phyloP scores from a whole-genome alignment of 805 yeast genomes.

The Wickerhamiella azyma region DNA sequence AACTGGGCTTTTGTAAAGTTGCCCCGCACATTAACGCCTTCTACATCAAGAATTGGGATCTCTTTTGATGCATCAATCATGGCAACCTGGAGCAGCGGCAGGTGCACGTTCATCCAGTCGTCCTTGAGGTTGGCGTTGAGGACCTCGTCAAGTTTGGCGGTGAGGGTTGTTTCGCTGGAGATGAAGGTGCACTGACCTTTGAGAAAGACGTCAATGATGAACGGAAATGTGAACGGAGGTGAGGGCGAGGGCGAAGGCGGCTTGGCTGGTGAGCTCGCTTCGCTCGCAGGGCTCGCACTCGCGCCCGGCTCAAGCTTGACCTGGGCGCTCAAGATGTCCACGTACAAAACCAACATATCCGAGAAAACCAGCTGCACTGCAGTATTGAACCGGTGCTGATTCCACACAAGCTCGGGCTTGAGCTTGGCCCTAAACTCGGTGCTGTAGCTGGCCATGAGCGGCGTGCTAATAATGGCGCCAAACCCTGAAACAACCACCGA shows the following conservation, averaged over 20 bases:
- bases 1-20: constrained; percentile 4
- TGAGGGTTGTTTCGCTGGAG: neutral
- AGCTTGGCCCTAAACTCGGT: constrained; percentile 1
- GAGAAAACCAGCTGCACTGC: constrained; percentile 1
- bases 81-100: neutral
- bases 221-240: neutral
- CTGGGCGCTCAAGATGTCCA: neutral
- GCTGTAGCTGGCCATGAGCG: constrained; percentile 5
- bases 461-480: constrained; percentile 1
- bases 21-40: constrained; percentile 3
- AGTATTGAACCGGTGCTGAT: neutral
- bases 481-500: constrained; percentile 1
- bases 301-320: neutral
- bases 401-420: constrained; percentile 1
- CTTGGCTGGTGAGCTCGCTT: neutral
- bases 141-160: neutral
- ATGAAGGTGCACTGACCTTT: neutral
- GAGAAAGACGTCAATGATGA: constrained; percentile 1
- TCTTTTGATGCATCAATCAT: neutral
- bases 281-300: too few species aligned
- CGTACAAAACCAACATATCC: neutral
- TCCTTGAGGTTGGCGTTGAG: neutral
- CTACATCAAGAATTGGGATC: neutral
- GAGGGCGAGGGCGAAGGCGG: neutral
- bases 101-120: constrained; percentile 1